Conservation (phyloP, 352 stramenopile species). For the Pythium chondricola region DNA sequence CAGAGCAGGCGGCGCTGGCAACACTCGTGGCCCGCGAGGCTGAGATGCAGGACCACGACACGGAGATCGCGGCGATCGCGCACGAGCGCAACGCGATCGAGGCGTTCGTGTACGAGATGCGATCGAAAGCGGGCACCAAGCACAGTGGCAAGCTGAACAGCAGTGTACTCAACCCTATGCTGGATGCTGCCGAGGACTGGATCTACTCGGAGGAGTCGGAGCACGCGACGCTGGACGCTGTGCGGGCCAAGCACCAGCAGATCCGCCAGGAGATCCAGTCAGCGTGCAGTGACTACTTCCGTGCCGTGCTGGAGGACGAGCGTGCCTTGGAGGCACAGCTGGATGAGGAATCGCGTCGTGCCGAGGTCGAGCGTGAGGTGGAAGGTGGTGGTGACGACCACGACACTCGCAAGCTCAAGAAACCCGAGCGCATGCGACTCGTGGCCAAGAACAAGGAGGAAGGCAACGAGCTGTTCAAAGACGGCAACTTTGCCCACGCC, state of each 20-base stretch:
- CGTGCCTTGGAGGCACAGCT: constrained; percentile 65
- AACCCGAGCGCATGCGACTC: constrained; percentile 90
- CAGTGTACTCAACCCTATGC: constrained; percentile 44
- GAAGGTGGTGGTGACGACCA: constrained; percentile 86
- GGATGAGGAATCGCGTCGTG: constrained; percentile 65
- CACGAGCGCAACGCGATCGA: constrained; percentile 89
- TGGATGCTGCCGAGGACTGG: constrained; percentile 88
- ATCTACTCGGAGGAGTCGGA: constrained; percentile 89
- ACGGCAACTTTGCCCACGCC: constrained; percentile 85
- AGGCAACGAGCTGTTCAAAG: constrained; percentile 91
- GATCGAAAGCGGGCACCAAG: constrained; percentile 61
- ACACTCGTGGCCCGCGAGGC: constrained; percentile 47
- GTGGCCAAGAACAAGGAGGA: constrained; percentile 95
- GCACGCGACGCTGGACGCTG: constrained; percentile 45
- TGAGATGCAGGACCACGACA: constrained; percentile 68
- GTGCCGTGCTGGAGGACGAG: constrained; percentile 54
- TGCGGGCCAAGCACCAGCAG: constrained; percentile 44
- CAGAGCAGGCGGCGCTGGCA: constrained; percentile 23
- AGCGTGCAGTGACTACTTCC: constrained; percentile 64
- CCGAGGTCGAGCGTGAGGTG: constrained; percentile 60
- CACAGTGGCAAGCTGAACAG: constrained; percentile 71
- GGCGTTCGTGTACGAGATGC: constrained; percentile 88
- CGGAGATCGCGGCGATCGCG: constrained; percentile 58
- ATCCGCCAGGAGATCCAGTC: constrained; percentile 49
- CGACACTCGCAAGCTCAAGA: constrained; percentile 90